Percentiles rank a stretch among this genome's conserved stretches.
Evolutionary conservation across 164 flowering plant genomes (phyloP).

Genomic region (Annona squamosa): DNA sequence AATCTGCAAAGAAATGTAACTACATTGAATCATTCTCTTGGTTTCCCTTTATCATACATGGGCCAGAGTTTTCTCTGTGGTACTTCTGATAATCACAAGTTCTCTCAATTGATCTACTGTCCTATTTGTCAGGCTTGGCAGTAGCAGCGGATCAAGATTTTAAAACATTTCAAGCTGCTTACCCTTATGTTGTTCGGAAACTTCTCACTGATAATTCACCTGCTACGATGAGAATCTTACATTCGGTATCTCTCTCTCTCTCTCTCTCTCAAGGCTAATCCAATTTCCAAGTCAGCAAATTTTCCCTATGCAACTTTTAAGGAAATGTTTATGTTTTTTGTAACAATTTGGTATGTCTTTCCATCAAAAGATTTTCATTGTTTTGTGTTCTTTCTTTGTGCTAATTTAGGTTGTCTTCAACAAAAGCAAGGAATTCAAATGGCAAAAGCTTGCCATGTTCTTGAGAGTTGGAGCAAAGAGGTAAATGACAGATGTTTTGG

Average conservation of each 20-base stretch:
- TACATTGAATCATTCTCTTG: background rate
- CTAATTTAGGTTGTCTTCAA: slow-evolving; percentile 62
- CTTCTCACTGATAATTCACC: slow-evolving; percentile 85
- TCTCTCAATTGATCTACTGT: background rate
- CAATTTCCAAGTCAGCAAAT: background rate
- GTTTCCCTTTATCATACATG: background rate
- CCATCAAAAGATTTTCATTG: background rate
- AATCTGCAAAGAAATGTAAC: background rate
- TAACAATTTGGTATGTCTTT: background rate
- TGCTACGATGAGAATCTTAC: slow-evolving; percentile 61
- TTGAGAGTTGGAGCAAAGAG: slow-evolving; percentile 61
- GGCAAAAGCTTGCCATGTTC: slow-evolving; percentile 75
- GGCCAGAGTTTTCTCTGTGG: background rate
- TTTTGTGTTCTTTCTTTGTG: background rate
- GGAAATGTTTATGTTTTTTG: background rate
- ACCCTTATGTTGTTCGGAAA: slow-evolving; percentile 82
- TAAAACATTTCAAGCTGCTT: slow-evolving; percentile 93
- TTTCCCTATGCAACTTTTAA: background rate
- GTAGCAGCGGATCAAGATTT: slow-evolving; percentile 75
- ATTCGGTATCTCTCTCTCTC: slow-evolving; percentile 46
- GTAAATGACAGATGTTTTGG: slow-evolving; percentile 17
- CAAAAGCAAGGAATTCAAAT: slow-evolving; percentile 68
- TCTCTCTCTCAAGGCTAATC: background rate
- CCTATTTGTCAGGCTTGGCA: slow-evolving; percentile 64
- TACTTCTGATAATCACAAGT: background rate